Evolutionary conservation across 768 basidiomycete species (phyloP).

Genomic region (Lepiota subincarnata): DNA sequence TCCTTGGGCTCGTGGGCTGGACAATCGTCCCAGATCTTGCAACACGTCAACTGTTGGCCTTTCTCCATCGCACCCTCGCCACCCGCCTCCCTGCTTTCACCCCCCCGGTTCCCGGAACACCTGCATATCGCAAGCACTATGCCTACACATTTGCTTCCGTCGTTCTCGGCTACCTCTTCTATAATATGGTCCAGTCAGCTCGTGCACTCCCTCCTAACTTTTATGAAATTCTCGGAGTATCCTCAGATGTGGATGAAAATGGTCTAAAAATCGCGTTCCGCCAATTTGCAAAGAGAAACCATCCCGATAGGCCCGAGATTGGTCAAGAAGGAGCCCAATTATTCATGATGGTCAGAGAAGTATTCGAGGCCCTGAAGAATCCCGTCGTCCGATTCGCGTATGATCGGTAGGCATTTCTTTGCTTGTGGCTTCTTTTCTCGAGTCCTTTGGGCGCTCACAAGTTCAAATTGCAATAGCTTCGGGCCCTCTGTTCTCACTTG

Average conservation of each 20-base stretch:
- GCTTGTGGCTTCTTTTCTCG: neutral
- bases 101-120: constrained; percentile 38
- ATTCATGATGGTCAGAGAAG: constrained; percentile 70
- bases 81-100: constrained; percentile 15
- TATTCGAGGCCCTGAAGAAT: constrained; percentile 75
- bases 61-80: constrained; percentile 31
- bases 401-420: constrained; percentile 59
- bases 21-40: constrained; percentile 59
- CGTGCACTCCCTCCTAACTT: constrained; percentile 64
- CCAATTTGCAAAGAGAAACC: constrained; percentile 66
- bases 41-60: constrained; percentile 46
- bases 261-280: constrained; percentile 72
- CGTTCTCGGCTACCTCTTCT: constrained; percentile 61
- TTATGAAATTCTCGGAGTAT: constrained; percentile 69
- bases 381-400: constrained; percentile 81
- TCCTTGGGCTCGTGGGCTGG: constrained; percentile 54
- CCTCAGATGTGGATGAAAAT: constrained; percentile 58
- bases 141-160: constrained; percentile 60
- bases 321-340: constrained; percentile 53
- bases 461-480: constrained; percentile 45
- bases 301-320: constrained; percentile 69
- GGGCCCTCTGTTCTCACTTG: constrained; percentile 70
- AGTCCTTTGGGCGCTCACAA: neutral
- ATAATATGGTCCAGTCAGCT: constrained; percentile 58
- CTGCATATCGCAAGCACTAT: constrained; percentile 52